Evolutionary conservation across 23 red algal genomes (phyloP), one percentile per base, ranked within the genome.

Genomic region (Gracilaria domingensis): DNA sequence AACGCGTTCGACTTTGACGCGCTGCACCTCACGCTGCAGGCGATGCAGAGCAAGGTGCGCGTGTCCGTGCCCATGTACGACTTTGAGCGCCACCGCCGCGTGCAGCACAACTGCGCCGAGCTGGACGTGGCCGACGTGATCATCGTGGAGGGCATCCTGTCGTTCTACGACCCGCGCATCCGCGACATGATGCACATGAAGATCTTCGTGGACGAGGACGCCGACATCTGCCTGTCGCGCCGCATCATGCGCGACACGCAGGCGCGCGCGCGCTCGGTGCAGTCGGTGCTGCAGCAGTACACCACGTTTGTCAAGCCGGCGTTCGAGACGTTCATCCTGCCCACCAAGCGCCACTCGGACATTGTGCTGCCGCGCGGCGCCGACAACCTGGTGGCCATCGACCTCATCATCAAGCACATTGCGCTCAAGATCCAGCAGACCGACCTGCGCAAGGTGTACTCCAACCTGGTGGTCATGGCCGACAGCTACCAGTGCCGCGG

Each of bases 141-240:
- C 37, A 99, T 99, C 82, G 86, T 99, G 28, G 97, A 99, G 88
- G 97, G 97, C 24, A 99, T 99, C 49, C 80, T 96, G 48, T 84
- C 94, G 36, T 99, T 99, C 62, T 99, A 99, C 65, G 87, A 94
- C 79, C 75, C 84, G 25, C 60, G 39, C 40, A 93, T 99, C 37
- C 89, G 97, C 13, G 65, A 69, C 26, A 64, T 96, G 91, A 95
- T 99, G 92, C 91, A 99, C 66, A 91, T 99, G 94, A 99, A 99
- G 80, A 92, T 99, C 49, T 99, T 99, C 70, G 97, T 99, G 13
- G 97, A 99, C 84, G 97, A 99, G 59, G 97, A 99, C 66, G 81
- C 97, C 39, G 97, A 99, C 55, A 90, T 95, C 79, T 99, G 97
- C 73, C 86, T 99, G 37, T 75, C 83, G 54, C 76, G 97, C 0